These are phyloP conservation scores for Xylaria grammica DNA, from an alignment of 495 filamentous ascomycete genomes.

Conservation along the genomic window DNA sequence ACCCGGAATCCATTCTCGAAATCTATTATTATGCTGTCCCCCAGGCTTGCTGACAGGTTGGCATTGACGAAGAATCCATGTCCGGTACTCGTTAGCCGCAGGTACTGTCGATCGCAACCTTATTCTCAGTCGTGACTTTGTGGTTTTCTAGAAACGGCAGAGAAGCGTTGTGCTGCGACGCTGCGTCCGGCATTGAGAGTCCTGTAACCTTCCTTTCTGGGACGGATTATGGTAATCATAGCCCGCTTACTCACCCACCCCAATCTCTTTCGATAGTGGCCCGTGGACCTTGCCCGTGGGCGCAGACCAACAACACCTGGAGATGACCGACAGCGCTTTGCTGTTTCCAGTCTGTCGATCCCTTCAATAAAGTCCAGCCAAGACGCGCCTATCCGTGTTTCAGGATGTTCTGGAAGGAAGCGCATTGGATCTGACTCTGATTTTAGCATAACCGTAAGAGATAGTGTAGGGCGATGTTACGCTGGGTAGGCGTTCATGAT, in stretches of 20 bases:
- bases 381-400: conserved; percentile 12
- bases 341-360: conserved; percentile 8
- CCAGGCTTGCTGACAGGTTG: conserved; percentile 9
- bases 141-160: conserved; percentile 20
- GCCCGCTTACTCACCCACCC: conserved; percentile 11
- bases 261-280: not conserved
- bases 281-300: not conserved
- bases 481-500: too few species aligned
- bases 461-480: not conserved
- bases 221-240: conserved; percentile 14
- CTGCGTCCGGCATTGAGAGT: not conserved
- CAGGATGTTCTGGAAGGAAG: conserved; percentile 23
- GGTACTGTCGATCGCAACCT: conserved; percentile 17
- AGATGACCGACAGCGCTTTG: conserved; percentile 12
- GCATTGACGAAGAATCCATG: conserved; percentile 8
- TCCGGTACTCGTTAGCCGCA: conserved; percentile 9
- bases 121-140: conserved; percentile 6
- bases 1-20: not conserved
- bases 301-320: conserved; percentile 3
- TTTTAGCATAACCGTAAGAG: conserved; percentile 9
- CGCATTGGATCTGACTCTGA: conserved; percentile 17
- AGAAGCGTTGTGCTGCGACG: not conserved
- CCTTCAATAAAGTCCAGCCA: conserved; percentile 5
- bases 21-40: conserved; percentile 15
- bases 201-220: conserved; percentile 20